Conservation (phyloP, 495 filamentous ascomycete species). For the Lophium mytilinum region DNA sequence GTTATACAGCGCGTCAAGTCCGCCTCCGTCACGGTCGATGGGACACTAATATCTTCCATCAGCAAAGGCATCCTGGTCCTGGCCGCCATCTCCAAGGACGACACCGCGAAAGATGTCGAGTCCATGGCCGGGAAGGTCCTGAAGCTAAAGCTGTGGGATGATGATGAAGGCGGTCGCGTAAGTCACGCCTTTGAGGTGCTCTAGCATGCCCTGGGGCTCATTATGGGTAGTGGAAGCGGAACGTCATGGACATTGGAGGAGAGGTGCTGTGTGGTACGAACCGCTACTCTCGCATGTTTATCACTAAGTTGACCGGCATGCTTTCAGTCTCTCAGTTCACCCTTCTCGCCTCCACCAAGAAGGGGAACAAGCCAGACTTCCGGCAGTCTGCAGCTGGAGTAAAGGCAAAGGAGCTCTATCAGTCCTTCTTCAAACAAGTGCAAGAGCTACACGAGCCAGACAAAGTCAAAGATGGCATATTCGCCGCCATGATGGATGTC, state of each 20-base stretch:
- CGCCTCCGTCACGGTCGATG: slow-evolving; percentile 96
- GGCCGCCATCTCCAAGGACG: slow-evolving; percentile 81
- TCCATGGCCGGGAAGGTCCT: slow-evolving; percentile 74
- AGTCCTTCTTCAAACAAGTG: slow-evolving; percentile 70
- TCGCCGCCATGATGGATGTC: slow-evolving; percentile 99
- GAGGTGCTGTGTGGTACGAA: slow-evolving; percentile 79
- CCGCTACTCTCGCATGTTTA: not conserved
- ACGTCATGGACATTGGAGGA: slow-evolving; percentile 75
- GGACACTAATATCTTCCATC: slow-evolving; percentile 79
- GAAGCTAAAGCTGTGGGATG: slow-evolving; percentile 84
- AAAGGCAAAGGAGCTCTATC: slow-evolving; percentile 72
- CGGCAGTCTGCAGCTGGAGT: slow-evolving; percentile 75
- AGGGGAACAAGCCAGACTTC: slow-evolving; percentile 92
- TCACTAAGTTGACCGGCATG: not conserved
- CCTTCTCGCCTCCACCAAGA: slow-evolving; percentile 81
- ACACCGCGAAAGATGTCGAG: slow-evolving; percentile 83
- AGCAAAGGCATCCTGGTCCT: slow-evolving; percentile 85
- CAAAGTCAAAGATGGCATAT: slow-evolving; percentile 86
- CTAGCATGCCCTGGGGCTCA: slow-evolving; percentile 9
- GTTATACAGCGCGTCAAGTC: slow-evolving; percentile 93
- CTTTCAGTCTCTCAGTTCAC: slow-evolving; percentile 93
- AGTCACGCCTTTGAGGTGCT: not conserved
- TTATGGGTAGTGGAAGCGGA: slow-evolving; percentile 68
- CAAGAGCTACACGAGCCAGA: slow-evolving; percentile 62
- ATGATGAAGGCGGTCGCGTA: slow-evolving; percentile 51